phyloP scores from a whole-genome alignment of 768 basidiomycete species.

The Clitopilus hobsonii region DNA sequence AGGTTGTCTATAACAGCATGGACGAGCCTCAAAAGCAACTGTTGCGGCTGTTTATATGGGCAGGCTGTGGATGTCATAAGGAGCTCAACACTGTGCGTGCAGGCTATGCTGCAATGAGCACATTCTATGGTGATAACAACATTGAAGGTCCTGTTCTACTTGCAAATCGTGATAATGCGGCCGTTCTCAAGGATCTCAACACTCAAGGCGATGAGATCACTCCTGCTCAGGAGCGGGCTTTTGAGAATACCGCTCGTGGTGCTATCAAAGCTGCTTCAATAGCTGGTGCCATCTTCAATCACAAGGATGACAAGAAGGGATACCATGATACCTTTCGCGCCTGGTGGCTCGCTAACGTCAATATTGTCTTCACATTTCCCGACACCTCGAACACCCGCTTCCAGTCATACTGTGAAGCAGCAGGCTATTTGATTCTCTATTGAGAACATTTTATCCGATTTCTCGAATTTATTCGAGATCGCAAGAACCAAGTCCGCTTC shows the following conservation, averaged over 20 bases:
- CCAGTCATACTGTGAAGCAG: conserved; percentile 17
- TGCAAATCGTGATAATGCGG: conserved; percentile 22
- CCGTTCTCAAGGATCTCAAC: conserved; percentile 1
- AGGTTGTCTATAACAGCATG: not conserved
- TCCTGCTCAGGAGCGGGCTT: conserved; percentile 4
- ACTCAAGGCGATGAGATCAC: conserved; percentile 2
- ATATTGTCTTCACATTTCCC: conserved; percentile 15
- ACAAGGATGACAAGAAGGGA: conserved; percentile 33
- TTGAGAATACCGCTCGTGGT: conserved; percentile 5
- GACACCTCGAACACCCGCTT: conserved; percentile 21
- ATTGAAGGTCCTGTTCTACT: conserved; percentile 17
- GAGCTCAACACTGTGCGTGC: conserved; percentile 25
- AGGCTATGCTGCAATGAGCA: conserved; percentile 15
- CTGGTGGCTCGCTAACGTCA: conserved; percentile 11
- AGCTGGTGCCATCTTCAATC: conserved; percentile 21
- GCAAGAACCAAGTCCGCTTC: conserved; percentile 17
- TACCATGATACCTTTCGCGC: conserved; percentile 18
- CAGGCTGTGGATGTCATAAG: conserved; percentile 28
- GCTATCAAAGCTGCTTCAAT: conserved; percentile 9
- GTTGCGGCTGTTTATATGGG: conserved; percentile 23
- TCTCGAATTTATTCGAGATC: conserved; percentile 15
- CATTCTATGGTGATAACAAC: conserved; percentile 14
- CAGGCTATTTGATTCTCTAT: conserved; percentile 17
- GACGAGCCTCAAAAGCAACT: not conserved
- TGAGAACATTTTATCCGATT: conserved; percentile 15